Base-by-base conservation (phyloP, 179 eudicot genomes). In the Camellia oleifera region DNA sequence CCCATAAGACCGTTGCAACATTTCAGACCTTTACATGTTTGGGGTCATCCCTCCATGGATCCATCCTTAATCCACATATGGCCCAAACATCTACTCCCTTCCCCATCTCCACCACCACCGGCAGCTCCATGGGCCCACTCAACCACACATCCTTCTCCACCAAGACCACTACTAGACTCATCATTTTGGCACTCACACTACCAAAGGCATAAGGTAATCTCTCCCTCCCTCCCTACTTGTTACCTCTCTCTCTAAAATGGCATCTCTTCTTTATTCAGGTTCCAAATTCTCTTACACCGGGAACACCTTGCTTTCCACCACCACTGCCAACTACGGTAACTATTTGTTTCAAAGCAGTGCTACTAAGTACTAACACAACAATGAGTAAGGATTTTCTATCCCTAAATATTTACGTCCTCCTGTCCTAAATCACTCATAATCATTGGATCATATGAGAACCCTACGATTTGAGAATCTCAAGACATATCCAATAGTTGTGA, bases 31-130 rank as follows among this genome's bases (percentile, higher is more conserved):
- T 85, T 96, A 12, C 99, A 96, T 77, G 99, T 96, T 42, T 96
- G 99, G 99, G 99, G 99, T 3, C 99, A 96, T 56, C 99, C 98
- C 6, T 81, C 93, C 10, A 81, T 84, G 57, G 95, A 93, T 52
- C 90, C 89, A 79, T 74, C 93, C 5, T 50, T 87, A 63, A 81
- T 91, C 87, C 92, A 84, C 69, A 82, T 91, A 78, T 91, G 97
- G 98, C 92, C 92, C 0, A 95, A 93, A 77, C 93, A 90, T 67
- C 40, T 32, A 32, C 40, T 32, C 40, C 40, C 40, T 32, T 32
- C 40, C 40, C 40, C 40, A 32, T 32, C 40, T 32, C 40, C 40
- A 32, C 84, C 84, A 0, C 78, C 82, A 7, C 88, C 92, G 8
- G 78, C 79, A 2, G 11, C 77, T 2, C 48, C 82, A n/a, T 90